phyloP scores from a whole-genome alignment of 2,329 filamentous ascomycete species.

The Apiospora pterosperma region DNA sequence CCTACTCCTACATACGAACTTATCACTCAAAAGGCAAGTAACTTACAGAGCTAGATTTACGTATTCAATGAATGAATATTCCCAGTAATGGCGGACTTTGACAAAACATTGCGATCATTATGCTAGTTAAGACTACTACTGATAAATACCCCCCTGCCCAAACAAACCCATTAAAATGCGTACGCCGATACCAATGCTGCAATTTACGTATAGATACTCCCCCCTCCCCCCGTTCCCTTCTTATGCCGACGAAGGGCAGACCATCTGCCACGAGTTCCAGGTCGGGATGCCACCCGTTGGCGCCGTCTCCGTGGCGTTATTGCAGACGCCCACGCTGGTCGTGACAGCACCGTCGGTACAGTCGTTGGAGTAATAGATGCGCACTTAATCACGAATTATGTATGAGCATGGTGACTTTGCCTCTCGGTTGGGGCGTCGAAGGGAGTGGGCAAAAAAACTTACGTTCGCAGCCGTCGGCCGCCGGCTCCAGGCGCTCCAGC shows the following conservation, averaged over 20 bases:
- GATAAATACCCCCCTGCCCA: background rate
- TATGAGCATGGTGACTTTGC: background rate
- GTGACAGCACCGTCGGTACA: background rate
- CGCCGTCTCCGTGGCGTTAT: conserved; percentile 2
- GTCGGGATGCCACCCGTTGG: background rate
- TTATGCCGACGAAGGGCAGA: background rate
- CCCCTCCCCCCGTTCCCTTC: too few relatives aligned
- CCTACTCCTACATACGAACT: too few relatives aligned
- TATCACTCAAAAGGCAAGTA: too few relatives aligned
- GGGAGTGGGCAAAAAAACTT: background rate
- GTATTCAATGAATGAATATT: too few relatives aligned
- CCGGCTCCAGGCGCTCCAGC: background rate
- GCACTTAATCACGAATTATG: background rate
- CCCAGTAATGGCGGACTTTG: too few relatives aligned
- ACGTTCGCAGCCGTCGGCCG: conserved; percentile 7
- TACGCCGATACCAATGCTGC: background rate
- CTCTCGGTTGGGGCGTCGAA: background rate
- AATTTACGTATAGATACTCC: background rate
- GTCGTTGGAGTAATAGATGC: background rate
- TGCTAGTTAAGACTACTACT: too few relatives aligned
- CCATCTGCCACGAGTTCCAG: conserved; percentile 9
- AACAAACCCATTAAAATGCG: background rate
- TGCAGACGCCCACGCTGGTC: background rate
- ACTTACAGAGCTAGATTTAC: too few relatives aligned
- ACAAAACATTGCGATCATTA: too few relatives aligned